Conservation (phyloP, 2,329 filamentous ascomycete genomes). For the Aureobasidium mangrovei region DNA sequence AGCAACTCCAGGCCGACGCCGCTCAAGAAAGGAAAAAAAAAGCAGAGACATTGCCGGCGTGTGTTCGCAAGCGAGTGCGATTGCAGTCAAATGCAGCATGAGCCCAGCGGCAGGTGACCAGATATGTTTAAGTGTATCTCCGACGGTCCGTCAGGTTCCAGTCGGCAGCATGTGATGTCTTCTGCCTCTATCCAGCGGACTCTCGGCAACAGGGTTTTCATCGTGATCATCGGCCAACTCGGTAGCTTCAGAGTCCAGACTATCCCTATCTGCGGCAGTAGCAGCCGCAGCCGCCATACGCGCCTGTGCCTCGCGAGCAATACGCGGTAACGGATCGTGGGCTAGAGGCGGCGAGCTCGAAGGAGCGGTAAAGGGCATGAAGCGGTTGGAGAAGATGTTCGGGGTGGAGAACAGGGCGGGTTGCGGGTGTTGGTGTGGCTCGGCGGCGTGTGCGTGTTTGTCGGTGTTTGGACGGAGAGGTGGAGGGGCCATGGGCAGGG, state of each 20-base stretch:
- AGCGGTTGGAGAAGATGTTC: conserved; percentile 12
- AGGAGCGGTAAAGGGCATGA: conserved; percentile 7
- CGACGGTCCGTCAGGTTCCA: not conserved
- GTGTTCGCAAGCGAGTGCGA: too few relatives aligned
- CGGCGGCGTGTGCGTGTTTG: not conserved
- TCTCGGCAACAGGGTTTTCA: conserved; percentile 1
- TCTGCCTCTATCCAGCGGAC: not conserved
- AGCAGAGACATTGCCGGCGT: too few relatives aligned
- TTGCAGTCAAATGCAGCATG: too few relatives aligned
- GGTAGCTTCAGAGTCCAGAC: conserved; percentile 13
- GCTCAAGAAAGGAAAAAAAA: too few relatives aligned
- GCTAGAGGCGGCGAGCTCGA: conserved; percentile 9
- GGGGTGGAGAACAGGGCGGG: conserved; percentile 8
- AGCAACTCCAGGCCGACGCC: too few relatives aligned
- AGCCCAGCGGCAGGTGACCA: not conserved
- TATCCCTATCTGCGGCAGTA: conserved; percentile 1
- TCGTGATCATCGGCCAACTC: conserved; percentile 12
- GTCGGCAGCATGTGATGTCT: conserved; percentile 8
- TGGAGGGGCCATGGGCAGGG: conserved; percentile 8
- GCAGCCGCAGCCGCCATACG: conserved; percentile 10
- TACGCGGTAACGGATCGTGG: conserved; percentile 5
- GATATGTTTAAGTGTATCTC: not conserved
- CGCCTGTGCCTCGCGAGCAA: conserved; percentile 3
- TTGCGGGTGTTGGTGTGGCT: not conserved
- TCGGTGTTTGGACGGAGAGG: not conserved